Base-by-base conservation (phyloP, 2,329 filamentous ascomycete genomes). In the Elsinoe australis region DNA sequence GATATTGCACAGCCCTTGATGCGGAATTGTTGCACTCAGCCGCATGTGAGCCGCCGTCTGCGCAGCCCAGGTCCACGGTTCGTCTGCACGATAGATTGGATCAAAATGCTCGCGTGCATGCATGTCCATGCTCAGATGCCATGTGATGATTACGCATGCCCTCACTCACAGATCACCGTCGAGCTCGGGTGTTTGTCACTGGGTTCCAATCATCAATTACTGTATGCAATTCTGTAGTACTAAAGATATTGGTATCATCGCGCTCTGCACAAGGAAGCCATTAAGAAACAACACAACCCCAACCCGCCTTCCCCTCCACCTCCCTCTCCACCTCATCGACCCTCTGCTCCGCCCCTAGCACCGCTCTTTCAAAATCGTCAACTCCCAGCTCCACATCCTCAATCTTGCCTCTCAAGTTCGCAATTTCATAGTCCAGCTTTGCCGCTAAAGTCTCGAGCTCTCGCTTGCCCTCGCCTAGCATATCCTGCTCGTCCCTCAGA, bases 341-440 rank as follows among this genome's bases (percentile, higher is more conserved):
- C 45, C 67, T 58, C 10, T 61, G 61, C 53, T 73, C 71, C 3
- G 72, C 65, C 49, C 59, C 58, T 22, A n/a, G 70, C 1, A 92
- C 85, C 62, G 89, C 84, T 41, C 78, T 74, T 64, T 89, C 85
- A 63, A 94, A 94, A 52, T 88, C 83, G 8, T 68, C 70, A 0
- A 94, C 79, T 1, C 85, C 85, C 52, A 87, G 84, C 60, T 95
- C 88, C 6, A 95, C 85, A 60, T 96, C 90, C 57, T 85, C 76
- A 7, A 95, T 83, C 58, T 87, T 87, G 39, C 82, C 80, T 41
- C 80, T 74, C n/a, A 96, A 70, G 12, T 81, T 80, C 51, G 83
- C 79, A 52, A 95, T 82, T 69, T 95, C 90, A 64, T 96, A 96
- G 59, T 96, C 89, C 49, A 96, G 72, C 65, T 89, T 89, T 15